A percentile compares a stretch with the other conserved stretches of the same genome.
Conservation (phyloP, 495 filamentous ascomycete species). For the Penicillium arizonense region DNA sequence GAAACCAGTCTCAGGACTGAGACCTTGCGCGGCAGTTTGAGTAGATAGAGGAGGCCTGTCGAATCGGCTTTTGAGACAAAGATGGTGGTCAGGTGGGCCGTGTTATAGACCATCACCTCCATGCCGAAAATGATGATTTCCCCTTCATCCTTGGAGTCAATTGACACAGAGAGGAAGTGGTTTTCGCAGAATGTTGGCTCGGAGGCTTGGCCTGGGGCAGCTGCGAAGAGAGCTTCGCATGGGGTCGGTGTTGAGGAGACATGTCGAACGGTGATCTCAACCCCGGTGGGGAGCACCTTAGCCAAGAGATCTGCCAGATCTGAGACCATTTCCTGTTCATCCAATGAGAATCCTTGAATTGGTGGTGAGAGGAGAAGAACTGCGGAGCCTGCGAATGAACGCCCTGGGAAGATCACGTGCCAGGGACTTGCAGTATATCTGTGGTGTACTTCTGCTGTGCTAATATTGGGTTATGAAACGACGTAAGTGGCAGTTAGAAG, state of each 20-base stretch:
- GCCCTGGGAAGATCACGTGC: constrained; percentile 21
- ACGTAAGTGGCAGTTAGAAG: not conserved
- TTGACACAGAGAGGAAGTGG: constrained; percentile 79
- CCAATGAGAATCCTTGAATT: constrained; percentile 29
- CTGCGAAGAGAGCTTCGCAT: constrained; percentile 72
- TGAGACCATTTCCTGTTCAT: constrained; percentile 20
- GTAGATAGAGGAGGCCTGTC: constrained; percentile 76
- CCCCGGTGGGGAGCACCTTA: constrained; percentile 65
- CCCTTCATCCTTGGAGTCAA: constrained; percentile 38
- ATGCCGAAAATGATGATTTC: constrained; percentile 66
- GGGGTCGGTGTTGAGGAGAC: constrained; percentile 78
- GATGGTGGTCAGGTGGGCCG: constrained; percentile 74
- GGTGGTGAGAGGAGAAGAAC: constrained; percentile 14
- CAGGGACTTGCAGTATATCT: not conserved
- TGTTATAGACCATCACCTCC: constrained; percentile 65
- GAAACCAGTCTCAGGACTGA: constrained; percentile 73
- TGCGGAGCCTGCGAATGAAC: constrained; percentile 10
- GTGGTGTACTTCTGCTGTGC: not conserved
- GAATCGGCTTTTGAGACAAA: constrained; percentile 98
- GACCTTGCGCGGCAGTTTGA: constrained; percentile 57
- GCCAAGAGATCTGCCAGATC: constrained; percentile 57
- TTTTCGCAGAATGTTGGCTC: constrained; percentile 82
- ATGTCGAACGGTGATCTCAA: constrained; percentile 76
- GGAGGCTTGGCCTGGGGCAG: constrained; percentile 65
- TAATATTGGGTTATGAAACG: not conserved